Evolutionary conservation across 257 asterid genomes (phyloP).

Genomic region (Solanum sejunctum): DNA sequence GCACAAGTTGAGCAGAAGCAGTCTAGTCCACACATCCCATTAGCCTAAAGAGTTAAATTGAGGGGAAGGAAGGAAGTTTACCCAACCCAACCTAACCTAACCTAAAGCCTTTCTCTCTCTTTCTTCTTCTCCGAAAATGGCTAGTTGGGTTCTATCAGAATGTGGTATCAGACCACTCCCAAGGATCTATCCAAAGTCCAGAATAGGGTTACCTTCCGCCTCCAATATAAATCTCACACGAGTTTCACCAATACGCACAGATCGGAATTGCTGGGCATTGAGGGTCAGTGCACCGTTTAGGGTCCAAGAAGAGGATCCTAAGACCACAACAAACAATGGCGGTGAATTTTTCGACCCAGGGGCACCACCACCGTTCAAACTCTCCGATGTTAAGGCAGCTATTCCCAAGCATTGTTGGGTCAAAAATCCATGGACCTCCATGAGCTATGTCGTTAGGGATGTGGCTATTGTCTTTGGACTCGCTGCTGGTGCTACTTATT

Average conservation of each 20-base stretch:
- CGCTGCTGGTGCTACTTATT: conserved; percentile 78
- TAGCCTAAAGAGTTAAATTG: neutral
- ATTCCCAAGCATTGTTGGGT: conserved; percentile 98
- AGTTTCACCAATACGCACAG: conserved; percentile 15
- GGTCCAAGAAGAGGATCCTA: conserved; percentile 29
- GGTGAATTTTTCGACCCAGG: conserved; percentile 51
- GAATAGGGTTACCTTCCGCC: conserved; percentile 9
- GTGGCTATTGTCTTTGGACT: conserved; percentile 63
- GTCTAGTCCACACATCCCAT: neutral
- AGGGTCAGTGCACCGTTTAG: conserved; percentile 70
- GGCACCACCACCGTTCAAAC: conserved; percentile 72
- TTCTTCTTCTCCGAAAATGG: conserved; percentile 7
- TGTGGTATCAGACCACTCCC: conserved; percentile 33
- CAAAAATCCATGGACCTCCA: conserved; percentile 76
- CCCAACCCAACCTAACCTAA: neutral
- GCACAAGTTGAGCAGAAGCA: conserved; percentile 10
- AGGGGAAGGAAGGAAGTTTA: no score
- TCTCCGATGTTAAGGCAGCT: conserved; percentile 66
- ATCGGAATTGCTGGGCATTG: conserved; percentile 34
- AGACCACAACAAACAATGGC: neutral
- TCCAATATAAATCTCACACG: conserved; percentile 21
- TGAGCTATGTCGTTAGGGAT: conserved; percentile 84
- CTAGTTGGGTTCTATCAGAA: conserved; percentile 27
- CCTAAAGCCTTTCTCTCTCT: neutral
- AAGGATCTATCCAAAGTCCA: conserved; percentile 23